Evolutionary conservation across 2,329 filamentous ascomycete genomes (phyloP).

Genomic region (Curvularia sp.): DNA sequence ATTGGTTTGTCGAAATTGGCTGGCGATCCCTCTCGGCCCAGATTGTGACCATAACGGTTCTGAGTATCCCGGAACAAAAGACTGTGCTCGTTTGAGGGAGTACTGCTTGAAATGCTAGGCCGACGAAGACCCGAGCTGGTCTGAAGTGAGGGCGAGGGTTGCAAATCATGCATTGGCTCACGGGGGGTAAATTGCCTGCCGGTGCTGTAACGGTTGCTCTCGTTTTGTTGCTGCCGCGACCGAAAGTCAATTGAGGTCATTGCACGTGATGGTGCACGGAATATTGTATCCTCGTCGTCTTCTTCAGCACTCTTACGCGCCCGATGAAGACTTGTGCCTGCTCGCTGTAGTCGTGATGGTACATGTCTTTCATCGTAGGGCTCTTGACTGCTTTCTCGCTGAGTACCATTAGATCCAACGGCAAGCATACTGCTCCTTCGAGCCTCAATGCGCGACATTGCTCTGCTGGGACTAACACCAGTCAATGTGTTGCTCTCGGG

Average conservation of each 20-base stretch:
- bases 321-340: slow-evolving; percentile 49
- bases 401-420: slow-evolving; percentile 18
- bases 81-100: slow-evolving; percentile 34
- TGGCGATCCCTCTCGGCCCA: slow-evolving; percentile 38
- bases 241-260: slow-evolving; percentile 53
- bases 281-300: slow-evolving; percentile 48
- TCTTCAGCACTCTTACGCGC: slow-evolving; percentile 45
- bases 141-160: slow-evolving; percentile 42
- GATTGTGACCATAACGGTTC: slow-evolving; percentile 34
- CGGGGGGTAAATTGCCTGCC: slow-evolving; percentile 48
- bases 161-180: slow-evolving; percentile 48
- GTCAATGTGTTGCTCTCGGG: slow-evolving; percentile 42
- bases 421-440: slow-evolving; percentile 49
- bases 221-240: slow-evolving; percentile 42
- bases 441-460: slow-evolving; percentile 55
- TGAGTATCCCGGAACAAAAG: slow-evolving; percentile 38
- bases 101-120: slow-evolving; percentile 36
- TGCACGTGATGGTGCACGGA: slow-evolving; percentile 57
- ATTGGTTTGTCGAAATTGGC: slow-evolving; percentile 41
- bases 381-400: slow-evolving; percentile 44
- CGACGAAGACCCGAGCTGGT: slow-evolving; percentile 39
- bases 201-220: slow-evolving; percentile 29
- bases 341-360: slow-evolving; percentile 43
- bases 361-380: slow-evolving; percentile 30
- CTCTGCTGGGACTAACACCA: slow-evolving; percentile 46